Conservation (phyloP, 768 basidiomycete species). For the Trametes cinnabarina region DNA sequence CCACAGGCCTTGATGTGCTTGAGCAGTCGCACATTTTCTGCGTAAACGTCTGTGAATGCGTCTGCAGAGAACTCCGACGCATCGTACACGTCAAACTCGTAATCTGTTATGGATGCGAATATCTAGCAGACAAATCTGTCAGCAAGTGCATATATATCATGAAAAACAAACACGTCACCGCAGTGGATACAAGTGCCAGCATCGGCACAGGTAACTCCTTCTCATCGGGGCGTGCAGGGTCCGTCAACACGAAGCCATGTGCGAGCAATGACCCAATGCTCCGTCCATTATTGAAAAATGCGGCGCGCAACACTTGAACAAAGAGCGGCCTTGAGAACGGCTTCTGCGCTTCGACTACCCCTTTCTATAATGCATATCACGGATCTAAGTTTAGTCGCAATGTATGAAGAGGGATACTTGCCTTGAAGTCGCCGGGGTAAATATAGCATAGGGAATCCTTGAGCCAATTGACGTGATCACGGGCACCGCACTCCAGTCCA, state of each 20-base stretch:
- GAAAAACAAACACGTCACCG: neutral
- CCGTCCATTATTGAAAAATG: neutral
- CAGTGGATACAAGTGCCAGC: neutral
- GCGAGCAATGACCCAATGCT: neutral
- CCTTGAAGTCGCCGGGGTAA: neutral
- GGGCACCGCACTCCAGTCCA: neutral
- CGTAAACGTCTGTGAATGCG: neutral
- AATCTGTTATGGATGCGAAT: neutral
- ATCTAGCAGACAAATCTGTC: neutral
- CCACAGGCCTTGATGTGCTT: neutral
- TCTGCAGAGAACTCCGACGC: neutral
- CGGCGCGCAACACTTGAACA: neutral
- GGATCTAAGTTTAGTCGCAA: neutral
- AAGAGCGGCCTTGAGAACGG: neutral
- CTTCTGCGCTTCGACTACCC: neutral
- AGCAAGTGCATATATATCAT: neutral
- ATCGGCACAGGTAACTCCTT: neutral
- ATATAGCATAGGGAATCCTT: neutral
- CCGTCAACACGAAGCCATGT: neutral
- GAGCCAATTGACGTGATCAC: neutral
- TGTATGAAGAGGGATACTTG: neutral
- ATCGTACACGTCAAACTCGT: neutral
- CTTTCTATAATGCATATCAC: neutral
- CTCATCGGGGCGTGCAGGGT: neutral
- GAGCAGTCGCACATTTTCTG: neutral